Conservation (phyloP, 1,284 basidiomycete genomes). For the Fomitiporia mediterranea region DNA sequence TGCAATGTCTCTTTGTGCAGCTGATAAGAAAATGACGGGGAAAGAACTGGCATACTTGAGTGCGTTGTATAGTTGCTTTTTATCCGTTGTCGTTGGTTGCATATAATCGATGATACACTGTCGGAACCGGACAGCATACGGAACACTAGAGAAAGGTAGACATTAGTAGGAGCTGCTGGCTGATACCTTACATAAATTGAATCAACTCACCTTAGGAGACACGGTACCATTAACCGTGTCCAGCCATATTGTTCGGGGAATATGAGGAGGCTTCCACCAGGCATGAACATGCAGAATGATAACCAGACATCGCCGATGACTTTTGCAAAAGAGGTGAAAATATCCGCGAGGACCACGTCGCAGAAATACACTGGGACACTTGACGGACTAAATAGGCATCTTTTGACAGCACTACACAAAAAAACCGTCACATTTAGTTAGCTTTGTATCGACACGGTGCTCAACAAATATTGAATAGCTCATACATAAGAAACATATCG, state of each 20-base stretch:
- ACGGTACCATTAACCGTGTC: conserved; percentile 71
- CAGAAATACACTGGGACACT: conserved; percentile 75
- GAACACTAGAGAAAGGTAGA: conserved; percentile 52
- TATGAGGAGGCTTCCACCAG: conserved; percentile 67
- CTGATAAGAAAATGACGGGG: conserved; percentile 94
- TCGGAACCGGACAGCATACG: conserved; percentile 87
- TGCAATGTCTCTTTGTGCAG: conserved; percentile 71
- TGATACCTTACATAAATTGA: not conserved
- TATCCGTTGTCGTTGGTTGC: conserved; percentile 59
- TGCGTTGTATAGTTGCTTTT: conserved; percentile 86
- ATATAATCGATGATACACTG: conserved; percentile 91
- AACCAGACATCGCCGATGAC: conserved; percentile 95
- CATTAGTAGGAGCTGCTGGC: no score
- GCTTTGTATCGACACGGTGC: no score
- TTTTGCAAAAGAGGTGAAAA: conserved; percentile 95
- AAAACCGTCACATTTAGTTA: no score
- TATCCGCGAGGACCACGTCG: conserved; percentile 93
- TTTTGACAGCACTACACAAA: conserved; percentile 50
- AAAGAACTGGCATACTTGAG: conserved; percentile 96
- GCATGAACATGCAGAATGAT: conserved; percentile 75
- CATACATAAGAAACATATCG: conserved; percentile 73
- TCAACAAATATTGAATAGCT: no score
- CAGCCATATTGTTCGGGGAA: conserved; percentile 60
- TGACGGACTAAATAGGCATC: conserved; percentile 69
- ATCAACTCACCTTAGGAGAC: conserved; percentile 74